A percentile compares a stretch with the other conserved stretches of the same genome.
Evolutionary conservation across 2,329 filamentous ascomycete genomes (phyloP).

Genomic region (Gnomoniopsis smithogilvyi): DNA sequence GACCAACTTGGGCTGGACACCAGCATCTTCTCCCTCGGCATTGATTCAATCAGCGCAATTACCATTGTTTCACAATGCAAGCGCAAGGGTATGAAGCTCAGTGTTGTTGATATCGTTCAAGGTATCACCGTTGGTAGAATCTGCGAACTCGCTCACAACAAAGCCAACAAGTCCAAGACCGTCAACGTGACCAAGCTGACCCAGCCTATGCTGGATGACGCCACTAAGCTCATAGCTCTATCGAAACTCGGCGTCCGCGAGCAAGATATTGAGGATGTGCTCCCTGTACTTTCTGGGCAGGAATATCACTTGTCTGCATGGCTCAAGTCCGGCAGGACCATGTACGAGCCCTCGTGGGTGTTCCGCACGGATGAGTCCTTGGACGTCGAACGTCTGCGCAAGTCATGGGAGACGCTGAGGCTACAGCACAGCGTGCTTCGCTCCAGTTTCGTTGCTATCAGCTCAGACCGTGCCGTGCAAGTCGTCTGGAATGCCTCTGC

Average conservation of each 20-base stretch:
- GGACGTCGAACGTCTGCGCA: conserved; percentile 23
- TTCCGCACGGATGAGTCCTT: conserved; percentile 25
- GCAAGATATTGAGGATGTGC: conserved; percentile 25
- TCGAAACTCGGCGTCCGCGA: conserved; percentile 12
- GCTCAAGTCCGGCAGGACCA: conserved; percentile 28
- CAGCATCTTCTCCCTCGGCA: conserved; percentile 31
- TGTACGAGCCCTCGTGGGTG: conserved; percentile 29
- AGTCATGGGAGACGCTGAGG: conserved; percentile 28
- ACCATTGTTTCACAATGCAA: neutral
- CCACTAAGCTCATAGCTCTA: neutral
- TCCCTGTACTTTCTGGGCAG: conserved; percentile 31
- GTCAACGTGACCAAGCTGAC: too few relatives aligned
- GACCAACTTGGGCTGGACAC: too few relatives aligned
- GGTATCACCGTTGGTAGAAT: neutral
- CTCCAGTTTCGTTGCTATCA: conserved; percentile 29
- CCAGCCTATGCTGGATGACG: too few relatives aligned
- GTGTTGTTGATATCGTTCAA: neutral
- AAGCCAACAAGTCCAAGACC: neutral
- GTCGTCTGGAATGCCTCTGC: conserved; percentile 25
- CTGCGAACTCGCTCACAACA: neutral
- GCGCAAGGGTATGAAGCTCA: neutral
- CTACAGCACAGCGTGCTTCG: conserved; percentile 30
- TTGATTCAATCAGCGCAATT: conserved; percentile 39
- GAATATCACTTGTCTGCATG: conserved; percentile 29
- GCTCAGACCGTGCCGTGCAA: conserved; percentile 25